These are phyloP conservation scores for Podospora comata DNA, from an alignment of 495 filamentous ascomycete species.

Conservation along the genomic window DNA sequence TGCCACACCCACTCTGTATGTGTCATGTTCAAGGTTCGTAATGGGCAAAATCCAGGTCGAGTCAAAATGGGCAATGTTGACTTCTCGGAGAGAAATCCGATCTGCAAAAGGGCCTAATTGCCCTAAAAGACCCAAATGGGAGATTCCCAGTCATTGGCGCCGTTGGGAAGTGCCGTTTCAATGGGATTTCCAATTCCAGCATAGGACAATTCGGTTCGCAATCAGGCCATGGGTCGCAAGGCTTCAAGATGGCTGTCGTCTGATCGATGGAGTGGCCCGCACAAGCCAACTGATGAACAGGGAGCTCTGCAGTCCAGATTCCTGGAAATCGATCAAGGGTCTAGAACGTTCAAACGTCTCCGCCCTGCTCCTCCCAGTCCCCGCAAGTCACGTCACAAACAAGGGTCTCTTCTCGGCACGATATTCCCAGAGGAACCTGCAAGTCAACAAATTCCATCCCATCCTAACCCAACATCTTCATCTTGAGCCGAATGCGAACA, in stretches of 20 bases:
- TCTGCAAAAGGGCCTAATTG: not conserved
- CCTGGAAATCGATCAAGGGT: constrained; percentile 14
- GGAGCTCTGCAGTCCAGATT: not conserved
- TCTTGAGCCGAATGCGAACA: not conserved
- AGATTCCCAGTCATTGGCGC: not conserved
- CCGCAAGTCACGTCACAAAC: constrained; percentile 10
- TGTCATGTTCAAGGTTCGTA: not conserved
- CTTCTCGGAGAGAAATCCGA: not conserved
- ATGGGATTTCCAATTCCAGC: constrained; percentile 26
- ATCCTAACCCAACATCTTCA: not conserved
- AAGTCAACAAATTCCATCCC: too few species aligned
- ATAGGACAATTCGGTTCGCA: constrained; percentile 15
- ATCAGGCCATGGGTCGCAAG: constrained; percentile 11
- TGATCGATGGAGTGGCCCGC: not conserved
- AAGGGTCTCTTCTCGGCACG: not conserved
- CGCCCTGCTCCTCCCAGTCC: not conserved
- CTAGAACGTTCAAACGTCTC: constrained; percentile 13
- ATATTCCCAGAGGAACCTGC: not conserved
- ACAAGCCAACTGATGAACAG: constrained; percentile 2
- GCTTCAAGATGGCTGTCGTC: constrained; percentile 5
- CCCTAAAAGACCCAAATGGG: not conserved
- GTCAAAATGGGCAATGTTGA: not conserved
- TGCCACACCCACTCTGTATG: constrained; percentile 5
- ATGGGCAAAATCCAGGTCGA: not conserved
- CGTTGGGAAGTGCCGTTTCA: constrained; percentile 17